These are phyloP conservation scores for Sisymbrium altissimum DNA, from an alignment of 345 rosid genomes.

Conservation along the genomic window DNA sequence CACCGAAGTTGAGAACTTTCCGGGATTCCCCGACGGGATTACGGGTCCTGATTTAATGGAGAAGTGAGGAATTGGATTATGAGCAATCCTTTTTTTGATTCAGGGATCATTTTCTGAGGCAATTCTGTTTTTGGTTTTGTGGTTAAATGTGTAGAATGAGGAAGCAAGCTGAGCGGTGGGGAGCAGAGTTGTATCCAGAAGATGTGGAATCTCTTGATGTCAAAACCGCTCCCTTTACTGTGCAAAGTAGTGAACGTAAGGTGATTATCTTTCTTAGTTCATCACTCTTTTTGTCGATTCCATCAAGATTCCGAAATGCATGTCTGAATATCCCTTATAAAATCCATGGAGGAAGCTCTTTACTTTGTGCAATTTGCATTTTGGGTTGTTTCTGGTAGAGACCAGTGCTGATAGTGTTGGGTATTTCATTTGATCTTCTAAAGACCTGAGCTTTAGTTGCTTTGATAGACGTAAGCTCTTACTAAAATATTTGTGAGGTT, in stretches of 20 bases:
- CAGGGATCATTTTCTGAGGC: not conserved
- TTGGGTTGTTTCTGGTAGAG: no score
- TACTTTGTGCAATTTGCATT: not conserved
- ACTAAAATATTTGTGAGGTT: not conserved
- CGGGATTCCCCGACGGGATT: conserved; percentile 97
- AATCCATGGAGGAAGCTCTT: not conserved
- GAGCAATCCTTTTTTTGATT: not conserved
- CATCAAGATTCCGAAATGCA: no score
- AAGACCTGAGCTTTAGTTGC: not conserved
- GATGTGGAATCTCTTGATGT: conserved; percentile 82
- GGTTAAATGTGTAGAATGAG: conserved; percentile 61
- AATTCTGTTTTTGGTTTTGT: not conserved
- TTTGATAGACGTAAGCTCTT: not conserved
- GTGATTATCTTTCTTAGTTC: conserved; percentile 44
- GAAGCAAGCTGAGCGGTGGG: conserved; percentile 97
- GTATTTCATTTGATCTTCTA: not conserved
- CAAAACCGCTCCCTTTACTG: conserved; percentile 67
- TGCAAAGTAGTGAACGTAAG: conserved; percentile 82
- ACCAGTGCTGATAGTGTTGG: no score
- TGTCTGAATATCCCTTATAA: no score
- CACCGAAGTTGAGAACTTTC: conserved; percentile 96
- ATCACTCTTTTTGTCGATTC: not conserved
- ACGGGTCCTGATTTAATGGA: conserved; percentile 99
- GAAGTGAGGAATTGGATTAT: conserved; percentile 37
- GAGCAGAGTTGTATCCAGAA: conserved; percentile 89